Evolutionary conservation across 176 grass and related monocot species (phyloP).

Genomic region (Alopecurus myosuroides): DNA sequence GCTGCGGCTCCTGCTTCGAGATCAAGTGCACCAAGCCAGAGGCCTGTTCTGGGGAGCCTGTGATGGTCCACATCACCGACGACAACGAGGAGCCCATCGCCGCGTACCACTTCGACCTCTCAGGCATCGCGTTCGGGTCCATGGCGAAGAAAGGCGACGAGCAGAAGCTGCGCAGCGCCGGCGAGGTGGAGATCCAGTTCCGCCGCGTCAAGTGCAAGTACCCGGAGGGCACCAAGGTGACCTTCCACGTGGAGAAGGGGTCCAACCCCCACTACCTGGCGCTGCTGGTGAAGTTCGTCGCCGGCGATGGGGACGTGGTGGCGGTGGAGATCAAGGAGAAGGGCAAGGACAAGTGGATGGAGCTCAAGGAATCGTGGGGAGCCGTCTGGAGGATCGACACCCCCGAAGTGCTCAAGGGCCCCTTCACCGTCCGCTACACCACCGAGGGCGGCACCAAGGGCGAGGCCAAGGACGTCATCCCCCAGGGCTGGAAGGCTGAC

Average conservation of each 20-base stretch:
- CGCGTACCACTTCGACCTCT: slow-evolving; percentile 48
- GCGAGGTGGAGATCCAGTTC: slow-evolving; percentile 40
- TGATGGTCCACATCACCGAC: slow-evolving; percentile 37
- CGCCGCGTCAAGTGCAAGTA: slow-evolving; percentile 44
- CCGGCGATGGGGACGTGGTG: slow-evolving; percentile 38
- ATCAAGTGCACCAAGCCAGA: slow-evolving; percentile 37
- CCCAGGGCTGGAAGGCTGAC: slow-evolving; percentile 21
- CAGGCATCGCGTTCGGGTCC: slow-evolving; percentile 34
- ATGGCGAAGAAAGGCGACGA: slow-evolving; percentile 37
- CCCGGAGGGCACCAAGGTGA: slow-evolving; percentile 36
- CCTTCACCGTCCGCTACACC: slow-evolving; percentile 43
- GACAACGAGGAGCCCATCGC: slow-evolving; percentile 32
- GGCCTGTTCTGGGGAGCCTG: slow-evolving; percentile 31
- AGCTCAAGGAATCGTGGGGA: slow-evolving; percentile 49
- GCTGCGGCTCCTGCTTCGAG: slow-evolving; percentile 52
- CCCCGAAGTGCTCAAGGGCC: slow-evolving; percentile 10
- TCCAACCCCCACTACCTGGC: slow-evolving; percentile 49
- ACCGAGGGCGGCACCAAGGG: slow-evolving; percentile 23
- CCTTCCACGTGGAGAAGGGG: slow-evolving; percentile 59
- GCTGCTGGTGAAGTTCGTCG: slow-evolving; percentile 37
- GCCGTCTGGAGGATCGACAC: slow-evolving; percentile 53
- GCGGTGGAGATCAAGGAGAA: slow-evolving; percentile 39
- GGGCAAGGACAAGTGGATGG: slow-evolving; percentile 2
- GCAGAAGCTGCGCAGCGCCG: slow-evolving; percentile 41
- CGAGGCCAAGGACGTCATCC: slow-evolving; percentile 33